Evolutionary conservation across 129 eudicot species (phyloP).

Genomic region (Tagetes patula): DNA sequence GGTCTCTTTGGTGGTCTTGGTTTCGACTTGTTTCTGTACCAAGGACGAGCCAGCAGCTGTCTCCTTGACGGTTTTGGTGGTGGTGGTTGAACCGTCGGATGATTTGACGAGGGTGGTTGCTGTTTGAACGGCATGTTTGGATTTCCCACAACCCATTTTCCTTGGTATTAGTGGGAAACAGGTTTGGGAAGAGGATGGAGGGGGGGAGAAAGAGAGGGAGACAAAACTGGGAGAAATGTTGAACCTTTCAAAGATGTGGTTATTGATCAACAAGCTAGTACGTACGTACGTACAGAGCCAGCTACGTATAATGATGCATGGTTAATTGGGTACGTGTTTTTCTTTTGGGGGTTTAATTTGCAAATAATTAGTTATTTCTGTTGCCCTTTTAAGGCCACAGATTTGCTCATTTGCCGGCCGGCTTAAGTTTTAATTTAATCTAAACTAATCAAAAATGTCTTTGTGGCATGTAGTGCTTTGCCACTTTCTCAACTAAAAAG

Average conservation of each 20-base stretch:
- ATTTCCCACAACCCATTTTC: conserved; percentile 46
- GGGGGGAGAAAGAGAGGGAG: conserved; percentile 12
- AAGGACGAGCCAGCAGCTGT: conserved; percentile 1
- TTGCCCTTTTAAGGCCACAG: conserved; percentile 30
- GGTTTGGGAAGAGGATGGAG: conserved; percentile 26
- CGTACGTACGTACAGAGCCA: too few species aligned
- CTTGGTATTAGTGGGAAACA: conserved; percentile 19
- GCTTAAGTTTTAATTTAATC: conserved; percentile 3
- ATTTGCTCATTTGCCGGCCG: conserved; percentile 20
- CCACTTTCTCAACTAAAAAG: conserved; percentile 5
- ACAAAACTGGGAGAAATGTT: conserved; percentile 9
- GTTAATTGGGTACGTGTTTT: not conserved
- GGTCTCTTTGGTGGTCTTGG: conserved; percentile 11
- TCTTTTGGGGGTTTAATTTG: conserved; percentile 9
- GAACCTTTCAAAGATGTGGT: conserved; percentile 36
- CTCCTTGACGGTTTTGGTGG: conserved; percentile 31
- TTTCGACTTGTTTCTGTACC: conserved; percentile 10
- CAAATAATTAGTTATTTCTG: conserved; percentile 23
- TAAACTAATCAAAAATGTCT: not conserved
- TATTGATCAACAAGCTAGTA: conserved; percentile 14
- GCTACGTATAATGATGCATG: too few species aligned
- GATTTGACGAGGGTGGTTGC: conserved; percentile 33
- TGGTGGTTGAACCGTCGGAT: conserved; percentile 21
- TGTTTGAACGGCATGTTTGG: conserved; percentile 37
- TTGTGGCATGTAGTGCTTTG: conserved; percentile 21